Percentiles rank a stretch among this genome's conserved stretches.
These are phyloP conservation scores for Vaccinium macrocarpon DNA, from an alignment of 148 eudicot genomes.

Conservation along the genomic window DNA sequence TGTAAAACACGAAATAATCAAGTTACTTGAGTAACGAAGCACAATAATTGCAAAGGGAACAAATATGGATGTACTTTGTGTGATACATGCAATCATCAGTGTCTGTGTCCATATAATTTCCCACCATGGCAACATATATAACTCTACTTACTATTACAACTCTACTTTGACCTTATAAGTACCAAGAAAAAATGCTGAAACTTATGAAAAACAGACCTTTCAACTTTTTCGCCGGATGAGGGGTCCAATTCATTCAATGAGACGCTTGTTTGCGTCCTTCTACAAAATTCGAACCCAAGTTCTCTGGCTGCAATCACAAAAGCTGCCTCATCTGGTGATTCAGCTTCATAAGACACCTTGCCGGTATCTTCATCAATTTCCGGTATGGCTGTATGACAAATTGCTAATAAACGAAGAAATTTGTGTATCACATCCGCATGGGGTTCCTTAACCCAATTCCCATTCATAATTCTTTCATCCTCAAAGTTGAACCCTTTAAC, in stretches of 20 bases:
- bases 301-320: slow-evolving; percentile 96
- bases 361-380: slow-evolving; percentile 69
- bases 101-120: neutral
- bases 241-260: slow-evolving; percentile 73
- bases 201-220: slow-evolving; percentile 52
- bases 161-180: neutral
- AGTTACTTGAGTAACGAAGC: neutral
- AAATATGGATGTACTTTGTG: neutral
- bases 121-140: neutral
- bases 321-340: slow-evolving; percentile 99
- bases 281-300: slow-evolving; percentile 84
- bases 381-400: slow-evolving; percentile 91
- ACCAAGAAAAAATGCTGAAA: slow-evolving; percentile 7
- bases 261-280: slow-evolving; percentile 78
- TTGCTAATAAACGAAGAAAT: slow-evolving; percentile 65
- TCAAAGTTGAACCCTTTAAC: slow-evolving; percentile 88
- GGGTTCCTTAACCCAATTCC: slow-evolving; percentile 81
- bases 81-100: neutral
- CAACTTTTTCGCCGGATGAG: slow-evolving; percentile 46
- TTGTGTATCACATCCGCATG: slow-evolving; percentile 60
- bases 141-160: neutral
- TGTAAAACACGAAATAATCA: slow-evolving; percentile 27
- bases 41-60: neutral
- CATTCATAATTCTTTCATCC: slow-evolving; percentile 76
- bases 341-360: slow-evolving; percentile 84